Base-by-base conservation (phyloP, 1,139 yeast genomes). In the Tardiomyces depauwii region DNA sequence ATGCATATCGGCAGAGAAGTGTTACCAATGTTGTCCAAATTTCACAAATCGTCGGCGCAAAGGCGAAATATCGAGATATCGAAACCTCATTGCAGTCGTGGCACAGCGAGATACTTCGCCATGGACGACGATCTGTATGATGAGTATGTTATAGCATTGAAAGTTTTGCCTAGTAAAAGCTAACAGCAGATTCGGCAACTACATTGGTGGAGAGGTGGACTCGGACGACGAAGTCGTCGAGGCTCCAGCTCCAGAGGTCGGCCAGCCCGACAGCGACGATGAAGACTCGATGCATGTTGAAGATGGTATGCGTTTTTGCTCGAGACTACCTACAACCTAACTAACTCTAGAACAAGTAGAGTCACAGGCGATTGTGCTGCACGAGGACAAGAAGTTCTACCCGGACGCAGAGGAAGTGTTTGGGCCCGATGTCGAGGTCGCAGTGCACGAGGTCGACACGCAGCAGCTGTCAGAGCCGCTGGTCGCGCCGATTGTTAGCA, bases 381-480 rank as follows among this genome's bases (percentile, higher is more conserved):
- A 71, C 41, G 77, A 74, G 53, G 76, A 74, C 51, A 71, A 72
- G 46, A 61, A 61, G 43, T 61, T 67, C 41, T 70, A 73, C 51
- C 71, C 76, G 0, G 57, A 69, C 1, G 63, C 76, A 39, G 52
- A 61, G 0, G 69, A 71, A 14, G 70, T 73, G 1, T 78, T 70
- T 60, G 85, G 80, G 0, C 2, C 41, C 2, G 81, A 72, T 42
- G 91, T 82, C 0, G 88, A 82, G 51, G 76, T 85, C 1, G 67
- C 82, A 7, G 67, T 77, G 0, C 81, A 79, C 44, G 73, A 76
- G 0, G 67, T 66, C 25, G 85, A 80, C 55, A 70, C 74, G 0
- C 81, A 76, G 52, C 64, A 73, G 12, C 62, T 75, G 11, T 56
- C 72, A 39, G 81, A 76, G 52, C 95, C 96, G 0, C 76, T 87